Evolutionary conservation across 768 basidiomycete species (phyloP).

Genomic region (Tylopilus sp.): DNA sequence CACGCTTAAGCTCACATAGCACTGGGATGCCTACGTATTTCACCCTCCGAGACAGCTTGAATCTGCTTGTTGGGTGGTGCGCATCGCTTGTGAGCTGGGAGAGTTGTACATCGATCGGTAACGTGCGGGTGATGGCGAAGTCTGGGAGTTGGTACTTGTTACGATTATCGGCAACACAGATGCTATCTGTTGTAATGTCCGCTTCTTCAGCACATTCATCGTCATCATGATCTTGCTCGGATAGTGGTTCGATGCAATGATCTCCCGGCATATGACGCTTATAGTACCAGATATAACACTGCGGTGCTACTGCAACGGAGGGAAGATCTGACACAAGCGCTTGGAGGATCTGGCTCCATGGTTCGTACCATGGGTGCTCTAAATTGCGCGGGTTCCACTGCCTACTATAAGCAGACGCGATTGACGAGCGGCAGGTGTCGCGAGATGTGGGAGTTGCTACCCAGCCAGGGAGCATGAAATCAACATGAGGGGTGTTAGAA

Average conservation of each 20-base stretch:
- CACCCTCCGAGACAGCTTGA: not conserved
- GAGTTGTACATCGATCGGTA: no score
- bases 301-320: not conserved
- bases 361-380: not conserved
- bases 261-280: not conserved
- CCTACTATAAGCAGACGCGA: not conserved
- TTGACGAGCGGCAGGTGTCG: not conserved
- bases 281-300: not conserved
- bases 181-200: not conserved
- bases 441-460: not conserved
- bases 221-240: not conserved
- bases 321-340: not conserved
- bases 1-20: not conserved
- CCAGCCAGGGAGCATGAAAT: not conserved
- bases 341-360: not conserved
- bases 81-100: no score
- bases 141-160: not conserved
- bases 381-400: not conserved
- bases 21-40: not conserved
- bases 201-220: not conserved
- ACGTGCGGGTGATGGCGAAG: not conserved
- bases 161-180: not conserved
- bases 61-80: no score
- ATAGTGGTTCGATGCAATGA: not conserved
- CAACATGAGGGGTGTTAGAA: not conserved